A percentile compares a stretch with the other conserved stretches of the same genome.
Conservation (phyloP, 169 alveolate genomes). For the Plasmodium knowlesi region DNA sequence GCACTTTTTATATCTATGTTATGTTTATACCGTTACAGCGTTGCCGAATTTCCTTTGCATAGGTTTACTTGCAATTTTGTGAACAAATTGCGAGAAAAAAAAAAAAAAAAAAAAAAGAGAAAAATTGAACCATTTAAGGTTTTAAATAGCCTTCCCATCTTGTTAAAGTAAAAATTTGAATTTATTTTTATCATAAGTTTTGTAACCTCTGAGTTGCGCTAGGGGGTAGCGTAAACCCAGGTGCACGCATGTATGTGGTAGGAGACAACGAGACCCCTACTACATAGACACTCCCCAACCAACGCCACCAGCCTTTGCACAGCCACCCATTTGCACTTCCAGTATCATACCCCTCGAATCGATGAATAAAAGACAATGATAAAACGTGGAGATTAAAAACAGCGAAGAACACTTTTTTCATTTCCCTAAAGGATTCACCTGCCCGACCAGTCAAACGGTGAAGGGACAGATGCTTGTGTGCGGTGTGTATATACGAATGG, state of each 20-base stretch:
- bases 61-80: not conserved
- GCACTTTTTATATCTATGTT: not conserved
- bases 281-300: not conserved
- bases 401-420: not conserved
- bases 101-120: not conserved
- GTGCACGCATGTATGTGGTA: not conserved
- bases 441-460: not conserved
- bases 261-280: not conserved
- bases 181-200: not conserved
- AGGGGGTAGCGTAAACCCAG: not conserved
- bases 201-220: not conserved
- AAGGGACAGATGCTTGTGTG: not conserved
- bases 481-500: slow-evolving; percentile 2
- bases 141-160: not conserved
- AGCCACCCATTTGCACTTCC: not conserved
- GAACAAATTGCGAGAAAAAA: not conserved
- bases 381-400: not conserved
- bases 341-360: not conserved
- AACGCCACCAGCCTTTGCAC: not conserved
- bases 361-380: not conserved
- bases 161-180: not conserved
- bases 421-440: not conserved
- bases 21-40: not conserved
- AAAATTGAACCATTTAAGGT: not conserved
- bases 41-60: not conserved